Conservation (phyloP, 1,284 basidiomycete species). For the Malassezia brasiliensis region DNA sequence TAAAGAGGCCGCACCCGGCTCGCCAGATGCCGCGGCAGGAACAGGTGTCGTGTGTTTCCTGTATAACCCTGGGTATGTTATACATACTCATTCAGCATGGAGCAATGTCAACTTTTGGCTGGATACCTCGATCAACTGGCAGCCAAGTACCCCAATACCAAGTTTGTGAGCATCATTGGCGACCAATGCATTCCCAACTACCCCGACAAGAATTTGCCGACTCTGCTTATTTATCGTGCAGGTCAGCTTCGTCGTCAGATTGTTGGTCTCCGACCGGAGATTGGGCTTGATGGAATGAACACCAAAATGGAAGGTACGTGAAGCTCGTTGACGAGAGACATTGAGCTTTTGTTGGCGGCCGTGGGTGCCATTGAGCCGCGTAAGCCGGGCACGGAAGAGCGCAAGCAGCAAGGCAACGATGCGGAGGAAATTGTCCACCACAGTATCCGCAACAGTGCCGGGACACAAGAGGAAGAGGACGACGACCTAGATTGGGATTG, state of each 20-base stretch:
- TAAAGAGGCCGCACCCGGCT: conserved; percentile 48
- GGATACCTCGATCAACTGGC: conserved; percentile 67
- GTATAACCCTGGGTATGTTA: conserved; percentile 71
- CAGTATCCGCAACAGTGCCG: conserved; percentile 12
- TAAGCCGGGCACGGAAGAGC: conserved; percentile 17
- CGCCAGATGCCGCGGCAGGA: conserved; percentile 50
- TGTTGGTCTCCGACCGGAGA: conserved; percentile 63
- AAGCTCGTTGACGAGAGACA: conserved; percentile 19
- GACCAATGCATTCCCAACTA: conserved; percentile 82
- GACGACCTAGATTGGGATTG: conserved; percentile 47
- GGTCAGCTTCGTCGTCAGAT: conserved; percentile 81
- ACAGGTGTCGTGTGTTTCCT: conserved; percentile 79
- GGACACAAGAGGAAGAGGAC: conserved; percentile 40
- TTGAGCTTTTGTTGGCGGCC: conserved; percentile 41
- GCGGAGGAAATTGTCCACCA: conserved; percentile 17
- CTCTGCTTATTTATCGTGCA: conserved; percentile 80
- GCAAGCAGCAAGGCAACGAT: conserved; percentile 19
- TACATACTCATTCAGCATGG: conserved; percentile 21
- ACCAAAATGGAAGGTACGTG: conserved; percentile 68
- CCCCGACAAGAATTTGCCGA: conserved; percentile 81
- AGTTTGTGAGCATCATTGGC: conserved; percentile 91
- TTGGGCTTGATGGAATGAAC: conserved; percentile 56
- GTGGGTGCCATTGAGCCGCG: conserved; percentile 36
- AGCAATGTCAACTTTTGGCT: conserved; percentile 61
- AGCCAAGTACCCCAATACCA: conserved; percentile 72